Conservation (phyloP, 345 rosid genomes). For the Linum tenue region DNA sequence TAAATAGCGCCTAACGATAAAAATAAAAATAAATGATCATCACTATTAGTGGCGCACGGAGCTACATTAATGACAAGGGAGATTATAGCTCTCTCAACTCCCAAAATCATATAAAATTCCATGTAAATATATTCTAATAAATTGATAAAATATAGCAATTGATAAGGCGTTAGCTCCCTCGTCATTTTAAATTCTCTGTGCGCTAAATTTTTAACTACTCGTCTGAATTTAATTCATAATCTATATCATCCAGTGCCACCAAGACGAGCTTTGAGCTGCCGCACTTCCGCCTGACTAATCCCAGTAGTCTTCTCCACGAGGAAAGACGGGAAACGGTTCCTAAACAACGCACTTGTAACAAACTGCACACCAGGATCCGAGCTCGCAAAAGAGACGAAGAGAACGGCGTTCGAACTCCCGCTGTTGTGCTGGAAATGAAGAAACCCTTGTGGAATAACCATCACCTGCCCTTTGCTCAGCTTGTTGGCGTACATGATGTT, state of each 20-base stretch:
- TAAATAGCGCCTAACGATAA: too few relatives aligned
- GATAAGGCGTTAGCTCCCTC: too few relatives aligned
- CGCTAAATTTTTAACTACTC: too few relatives aligned
- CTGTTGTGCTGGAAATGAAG: not conserved
- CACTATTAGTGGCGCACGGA: too few relatives aligned
- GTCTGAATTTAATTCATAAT: too few relatives aligned
- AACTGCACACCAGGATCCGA: not conserved
- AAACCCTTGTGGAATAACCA: not conserved
- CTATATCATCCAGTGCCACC: not conserved
- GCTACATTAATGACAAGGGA: too few relatives aligned
- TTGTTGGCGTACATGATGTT: not conserved
- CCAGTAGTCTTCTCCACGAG: not conserved
- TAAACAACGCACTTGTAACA: not conserved
- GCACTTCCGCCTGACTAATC: not conserved
- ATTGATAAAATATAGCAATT: too few relatives aligned
- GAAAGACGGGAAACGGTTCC: not conserved
- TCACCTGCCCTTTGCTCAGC: not conserved
- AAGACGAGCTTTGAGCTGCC: not conserved
- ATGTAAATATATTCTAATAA: too few relatives aligned
- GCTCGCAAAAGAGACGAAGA: not conserved
- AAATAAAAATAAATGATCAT: too few relatives aligned
- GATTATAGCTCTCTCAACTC: too few relatives aligned
- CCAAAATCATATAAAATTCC: too few relatives aligned
- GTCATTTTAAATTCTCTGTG: too few relatives aligned
- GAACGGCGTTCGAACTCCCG: not conserved